Conservation (phyloP, 2,329 filamentous ascomycete genomes). For the Botrytis byssoidea region DNA sequence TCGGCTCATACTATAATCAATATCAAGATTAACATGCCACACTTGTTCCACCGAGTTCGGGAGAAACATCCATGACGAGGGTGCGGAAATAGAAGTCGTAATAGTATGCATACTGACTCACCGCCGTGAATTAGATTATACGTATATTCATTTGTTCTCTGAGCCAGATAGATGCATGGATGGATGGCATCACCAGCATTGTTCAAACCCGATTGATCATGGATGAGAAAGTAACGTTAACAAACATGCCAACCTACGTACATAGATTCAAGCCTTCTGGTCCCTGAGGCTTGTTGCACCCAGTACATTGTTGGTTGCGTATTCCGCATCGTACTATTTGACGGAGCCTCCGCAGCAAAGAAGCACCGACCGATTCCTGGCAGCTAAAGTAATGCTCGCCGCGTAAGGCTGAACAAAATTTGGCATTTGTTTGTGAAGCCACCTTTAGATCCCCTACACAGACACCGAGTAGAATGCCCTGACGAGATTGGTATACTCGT, state of each 20-base stretch:
- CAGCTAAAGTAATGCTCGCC: neutral
- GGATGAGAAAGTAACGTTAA: slow-evolving; percentile 19
- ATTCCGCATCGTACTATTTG: neutral
- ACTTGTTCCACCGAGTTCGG: neutral
- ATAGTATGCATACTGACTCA: neutral
- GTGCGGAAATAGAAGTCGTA: neutral
- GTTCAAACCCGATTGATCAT: neutral
- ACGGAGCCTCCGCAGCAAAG: neutral
- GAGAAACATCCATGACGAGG: neutral
- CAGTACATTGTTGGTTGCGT: neutral
- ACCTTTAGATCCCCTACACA: neutral
- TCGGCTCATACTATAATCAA: neutral
- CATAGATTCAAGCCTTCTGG: slow-evolving; percentile 5
- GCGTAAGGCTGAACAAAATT: slow-evolving; percentile 12
- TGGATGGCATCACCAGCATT: neutral
- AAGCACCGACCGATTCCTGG: neutral
- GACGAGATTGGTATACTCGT: neutral
- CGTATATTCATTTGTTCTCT: neutral
- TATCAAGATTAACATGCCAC: neutral
- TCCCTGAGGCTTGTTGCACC: slow-evolving; percentile 3
- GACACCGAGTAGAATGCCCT: slow-evolving; percentile 12
- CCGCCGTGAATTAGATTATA: slow-evolving; percentile 1
- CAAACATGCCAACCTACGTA: slow-evolving; percentile 6
- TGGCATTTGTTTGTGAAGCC: slow-evolving; percentile 4
- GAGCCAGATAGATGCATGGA: neutral